Base-by-base conservation (phyloP, 2,329 filamentous ascomycete species). In the Colletotrichum sublineola region DNA sequence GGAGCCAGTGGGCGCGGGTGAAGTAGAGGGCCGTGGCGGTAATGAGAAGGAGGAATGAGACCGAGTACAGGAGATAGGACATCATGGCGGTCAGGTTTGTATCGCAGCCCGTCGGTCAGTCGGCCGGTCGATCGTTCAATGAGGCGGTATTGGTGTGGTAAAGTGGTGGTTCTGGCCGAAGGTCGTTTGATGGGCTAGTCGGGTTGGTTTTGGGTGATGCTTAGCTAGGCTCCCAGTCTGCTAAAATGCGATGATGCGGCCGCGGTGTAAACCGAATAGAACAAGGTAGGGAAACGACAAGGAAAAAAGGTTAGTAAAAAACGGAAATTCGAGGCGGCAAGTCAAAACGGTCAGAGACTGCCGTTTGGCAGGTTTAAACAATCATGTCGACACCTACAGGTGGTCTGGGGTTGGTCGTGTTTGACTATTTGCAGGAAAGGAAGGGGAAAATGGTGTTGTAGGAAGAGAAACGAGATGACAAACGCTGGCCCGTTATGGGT, bases 51-150 rank as follows among this genome's bases (percentile, higher is more conserved):
- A 92, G 82, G 80, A 97, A 88, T 78, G 90, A 90, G 75, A 95
- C 81, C 77, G 89, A 91, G 85, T 95, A 97, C 84, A 97, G 89
- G 75, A 97, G 81, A 85, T 95, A 96, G 74, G 85, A 87, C 94
- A 97, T 97, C 77, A 83, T 80, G 77, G n/a, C 20, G 18, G n/a
- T 29, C 36, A 38, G 29, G 33, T 40, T 57, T 24, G 20, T 14
- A n/a, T 3, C 20, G 24, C 36, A 38, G 53, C 15, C 7, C 29
- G 11, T 61, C 40, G 36, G 24, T 62, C 40, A 40, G 53, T 38
- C 8, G 38, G 55, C 20, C 42, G 42, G 44, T 58, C 40, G 33
- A 33, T 67, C 31, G 57, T 40, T 64, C 33, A 38, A 40, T 63
- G 31, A 48, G 15, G 15, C 18, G 48, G 48, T 64, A 5, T 50